A percentile compares a stretch with the other conserved stretches of the same genome.
Conservation (phyloP, 495 filamentous ascomycete genomes). For the Aspergillus conjunctus region DNA sequence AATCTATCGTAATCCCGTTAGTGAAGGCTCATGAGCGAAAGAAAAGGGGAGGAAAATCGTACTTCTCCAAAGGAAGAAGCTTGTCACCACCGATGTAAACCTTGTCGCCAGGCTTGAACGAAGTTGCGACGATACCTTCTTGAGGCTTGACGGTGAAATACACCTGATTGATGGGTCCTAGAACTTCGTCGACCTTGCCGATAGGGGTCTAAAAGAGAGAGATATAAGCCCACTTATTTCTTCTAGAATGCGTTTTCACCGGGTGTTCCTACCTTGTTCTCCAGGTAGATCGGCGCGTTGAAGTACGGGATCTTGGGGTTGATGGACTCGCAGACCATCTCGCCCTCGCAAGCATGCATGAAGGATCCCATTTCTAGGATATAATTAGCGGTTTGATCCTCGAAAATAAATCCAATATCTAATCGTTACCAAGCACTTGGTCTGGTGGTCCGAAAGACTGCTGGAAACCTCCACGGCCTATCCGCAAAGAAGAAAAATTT, state of each 20-base stretch:
- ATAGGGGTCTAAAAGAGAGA: conserved; percentile 50
- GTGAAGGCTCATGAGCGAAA: background rate
- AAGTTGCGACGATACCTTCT: conserved; percentile 90
- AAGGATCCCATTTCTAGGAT: conserved; percentile 84
- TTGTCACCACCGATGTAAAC: conserved; percentile 96
- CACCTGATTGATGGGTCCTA: conserved; percentile 93
- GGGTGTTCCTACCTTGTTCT: conserved; percentile 76
- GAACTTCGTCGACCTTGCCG: conserved; percentile 65
- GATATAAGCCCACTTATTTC: conserved; percentile 9
- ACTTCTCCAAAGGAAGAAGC: conserved; percentile 87
- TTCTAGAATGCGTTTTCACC: background rate
- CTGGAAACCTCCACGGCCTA: conserved; percentile 65
- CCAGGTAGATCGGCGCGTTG: conserved; percentile 97
- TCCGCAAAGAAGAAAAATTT: conserved; percentile 35
- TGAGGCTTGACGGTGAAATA: conserved; percentile 97
- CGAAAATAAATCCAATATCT: background rate
- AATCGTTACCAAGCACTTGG: conserved; percentile 60
- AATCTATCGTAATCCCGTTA: conserved; percentile 55
- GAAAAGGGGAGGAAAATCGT: conserved; percentile 21
- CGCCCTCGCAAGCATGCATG: conserved; percentile 91
- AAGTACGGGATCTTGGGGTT: conserved; percentile 98
- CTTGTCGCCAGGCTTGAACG: conserved; percentile 95
- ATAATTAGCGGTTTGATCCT: conserved; percentile 27
- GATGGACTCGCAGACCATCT: conserved; percentile 90
- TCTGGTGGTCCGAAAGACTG: conserved; percentile 67